Base-by-base conservation (phyloP, 352 stramenopile species). In the Phytopythium kandeliae region DNA sequence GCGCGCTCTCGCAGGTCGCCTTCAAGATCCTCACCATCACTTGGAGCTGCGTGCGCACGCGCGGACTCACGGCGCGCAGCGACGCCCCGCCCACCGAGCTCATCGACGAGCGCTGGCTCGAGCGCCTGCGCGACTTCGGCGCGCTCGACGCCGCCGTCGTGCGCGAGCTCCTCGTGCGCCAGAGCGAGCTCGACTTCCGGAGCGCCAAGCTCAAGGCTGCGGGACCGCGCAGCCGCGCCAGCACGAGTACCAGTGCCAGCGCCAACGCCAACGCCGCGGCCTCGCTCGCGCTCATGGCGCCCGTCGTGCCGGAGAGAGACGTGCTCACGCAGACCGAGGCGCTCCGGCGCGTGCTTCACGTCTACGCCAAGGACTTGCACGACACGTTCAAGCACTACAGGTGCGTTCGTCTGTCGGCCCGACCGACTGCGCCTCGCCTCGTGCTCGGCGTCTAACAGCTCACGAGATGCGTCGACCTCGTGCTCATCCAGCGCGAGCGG, bases 331-430 rank as follows among this genome's bases (percentile, higher is more conserved):
- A 59, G 40, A 74, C 67, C 5, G 74, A 71, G 38, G 77, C 74
- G 6, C 59, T 92, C 30, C 74, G 74, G 8, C 72, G 65, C 9
- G 63, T 73, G 26, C 58, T 92, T 9, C 26, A 67, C 10, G 49
- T 78, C 11, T 86, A 89, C 64, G 83, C 71, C 69, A 87, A 83
- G 45, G 81, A 92, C 48, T 60, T 90, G 24, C 73, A 76, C 62
- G 81, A 89, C 25, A 92, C 90, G 41, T 92, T 90, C 64, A 87
- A 85, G 48, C 75, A 92, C 57, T 92, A 92, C 58, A 85, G 74
- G 74, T 86, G 6, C 9, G 28, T 51, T 12, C n/a, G n/a, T n/a
- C n/a, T n/a, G n/a, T n/a, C n/a, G n/a, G n/a, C n/a, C n/a, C n/a
- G n/a, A n/a, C n/a, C n/a, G n/a, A n/a, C n/a, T n/a, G n/a, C n/a